These are phyloP conservation scores for Phaeosphaeriaceae sp. DNA, from an alignment of 2,329 filamentous ascomycete species.

Conservation along the genomic window DNA sequence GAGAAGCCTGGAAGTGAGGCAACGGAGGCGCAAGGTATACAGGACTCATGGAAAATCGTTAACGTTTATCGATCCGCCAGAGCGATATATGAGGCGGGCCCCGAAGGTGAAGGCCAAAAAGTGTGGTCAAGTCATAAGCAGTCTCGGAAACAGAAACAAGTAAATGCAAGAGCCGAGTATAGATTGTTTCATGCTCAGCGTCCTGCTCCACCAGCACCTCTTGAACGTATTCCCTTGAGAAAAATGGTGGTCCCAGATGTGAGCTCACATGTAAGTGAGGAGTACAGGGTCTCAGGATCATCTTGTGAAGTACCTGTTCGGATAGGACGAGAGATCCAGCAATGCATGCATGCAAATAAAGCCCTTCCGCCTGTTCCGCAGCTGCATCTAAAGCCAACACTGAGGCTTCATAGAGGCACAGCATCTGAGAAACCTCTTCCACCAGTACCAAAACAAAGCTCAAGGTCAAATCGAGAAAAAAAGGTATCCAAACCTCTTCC, in stretches of 20 bases:
- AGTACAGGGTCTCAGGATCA: conserved; percentile 10
- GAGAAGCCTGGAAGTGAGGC: neutral
- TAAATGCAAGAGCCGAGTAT: neutral
- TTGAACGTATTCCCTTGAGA: neutral
- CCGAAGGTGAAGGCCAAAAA: conserved; percentile 35
- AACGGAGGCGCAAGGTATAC: neutral
- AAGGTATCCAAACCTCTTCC: neutral
- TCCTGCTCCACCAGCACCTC: neutral
- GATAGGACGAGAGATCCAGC: conserved; percentile 3
- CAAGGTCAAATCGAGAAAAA: neutral
- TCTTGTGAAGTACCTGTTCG: conserved; percentile 17
- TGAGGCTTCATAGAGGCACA: neutral
- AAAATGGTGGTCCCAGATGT: neutral
- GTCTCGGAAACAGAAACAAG: conserved; percentile 13
- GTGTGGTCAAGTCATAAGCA: conserved; percentile 25
- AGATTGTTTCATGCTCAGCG: neutral
- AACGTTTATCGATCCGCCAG: conserved; percentile 15
- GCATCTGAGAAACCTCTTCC: neutral
- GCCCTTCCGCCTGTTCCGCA: conserved; percentile 21
- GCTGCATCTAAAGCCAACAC: conserved; percentile 7
- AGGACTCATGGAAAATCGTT: neutral
- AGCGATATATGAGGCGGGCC: conserved; percentile 29
- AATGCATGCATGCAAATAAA: conserved; percentile 13
- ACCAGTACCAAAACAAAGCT: neutral
- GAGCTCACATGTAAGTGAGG: neutral